These are phyloP conservation scores for Exophiala aquamarina DNA, from an alignment of 2,329 filamentous ascomycete species.

Conservation along the genomic window DNA sequence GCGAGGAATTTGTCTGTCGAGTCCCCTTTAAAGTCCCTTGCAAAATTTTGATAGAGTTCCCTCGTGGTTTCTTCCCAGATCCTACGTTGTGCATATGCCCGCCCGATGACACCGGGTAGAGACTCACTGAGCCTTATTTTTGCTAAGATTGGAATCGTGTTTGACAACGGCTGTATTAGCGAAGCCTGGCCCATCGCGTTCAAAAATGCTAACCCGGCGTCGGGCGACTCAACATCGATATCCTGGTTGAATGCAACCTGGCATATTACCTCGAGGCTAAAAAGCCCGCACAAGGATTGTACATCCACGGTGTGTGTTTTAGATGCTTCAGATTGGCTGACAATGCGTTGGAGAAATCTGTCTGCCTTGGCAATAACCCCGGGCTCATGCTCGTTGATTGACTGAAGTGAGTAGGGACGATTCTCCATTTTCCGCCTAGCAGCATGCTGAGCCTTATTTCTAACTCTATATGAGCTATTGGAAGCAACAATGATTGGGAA, in stretches of 20 bases:
- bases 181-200: neutral
- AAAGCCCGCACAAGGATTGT: conserved; percentile 7
- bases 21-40: neutral
- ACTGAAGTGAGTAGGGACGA: conserved; percentile 11
- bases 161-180: neutral
- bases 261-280: conserved; percentile 18
- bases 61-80: conserved; percentile 4
- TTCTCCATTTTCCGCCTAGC: conserved; percentile 15
- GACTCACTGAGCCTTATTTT: neutral
- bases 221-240: neutral
- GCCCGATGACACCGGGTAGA: conserved; percentile 6
- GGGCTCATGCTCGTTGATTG: conserved; percentile 8
- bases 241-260: conserved; percentile 12
- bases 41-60: conserved; percentile 2
- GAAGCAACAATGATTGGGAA: no score
- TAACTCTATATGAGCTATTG: conserved; percentile 6
- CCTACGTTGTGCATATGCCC: conserved; percentile 1
- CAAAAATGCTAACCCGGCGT: neutral
- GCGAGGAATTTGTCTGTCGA: conserved; percentile 6
- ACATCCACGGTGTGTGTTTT: conserved; percentile 3
- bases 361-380: conserved; percentile 11
- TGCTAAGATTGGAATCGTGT: neutral
- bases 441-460: conserved; percentile 7
- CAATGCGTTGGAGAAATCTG: conserved; percentile 8
- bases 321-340: neutral